These are phyloP conservation scores for Mycena rosella DNA, from an alignment of 768 basidiomycete genomes.

Conservation along the genomic window DNA sequence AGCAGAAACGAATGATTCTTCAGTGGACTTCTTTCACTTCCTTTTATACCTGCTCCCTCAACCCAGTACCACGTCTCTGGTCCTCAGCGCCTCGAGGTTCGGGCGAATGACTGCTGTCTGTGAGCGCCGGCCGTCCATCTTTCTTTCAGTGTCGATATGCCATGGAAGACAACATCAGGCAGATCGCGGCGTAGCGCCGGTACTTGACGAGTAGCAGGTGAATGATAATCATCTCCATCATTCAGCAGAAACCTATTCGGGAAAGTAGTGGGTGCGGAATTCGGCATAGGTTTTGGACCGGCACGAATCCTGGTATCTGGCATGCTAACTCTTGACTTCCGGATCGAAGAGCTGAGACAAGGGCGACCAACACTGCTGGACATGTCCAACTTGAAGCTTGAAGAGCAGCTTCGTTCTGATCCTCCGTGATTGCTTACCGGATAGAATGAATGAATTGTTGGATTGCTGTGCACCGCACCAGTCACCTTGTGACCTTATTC, in stretches of 20 bases:
- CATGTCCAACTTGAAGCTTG: slow-evolving; percentile 8
- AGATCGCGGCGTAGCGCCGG: slow-evolving; percentile 2
- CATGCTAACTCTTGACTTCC: background rate
- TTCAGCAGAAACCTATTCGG: background rate
- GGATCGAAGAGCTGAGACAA: slow-evolving; percentile 4
- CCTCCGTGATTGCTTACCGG: background rate
- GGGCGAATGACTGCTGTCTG: slow-evolving; percentile 14
- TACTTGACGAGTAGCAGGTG: background rate
- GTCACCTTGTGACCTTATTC: background rate
- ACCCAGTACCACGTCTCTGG: slow-evolving; percentile 29
- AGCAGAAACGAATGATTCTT: slow-evolving; percentile 23
- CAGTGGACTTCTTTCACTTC: background rate
- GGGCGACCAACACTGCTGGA: background rate
- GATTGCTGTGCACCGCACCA: background rate
- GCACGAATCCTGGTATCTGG: background rate
- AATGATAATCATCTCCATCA: slow-evolving; percentile 9
- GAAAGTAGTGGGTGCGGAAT: background rate
- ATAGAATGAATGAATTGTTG: no score
- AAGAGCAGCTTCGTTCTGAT: background rate
- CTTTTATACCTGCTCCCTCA: slow-evolving; percentile 25
- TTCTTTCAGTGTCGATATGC: slow-evolving; percentile 12
- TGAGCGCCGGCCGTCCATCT: slow-evolving; percentile 25
- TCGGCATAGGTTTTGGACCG: slow-evolving; percentile 7
- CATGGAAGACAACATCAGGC: slow-evolving; percentile 15
- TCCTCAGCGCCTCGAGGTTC: background rate